Percentiles rank a stretch among this genome's conserved stretches.
Conservation (phyloP, 2,329 filamentous ascomycete species). For the Penicillium sp. region DNA sequence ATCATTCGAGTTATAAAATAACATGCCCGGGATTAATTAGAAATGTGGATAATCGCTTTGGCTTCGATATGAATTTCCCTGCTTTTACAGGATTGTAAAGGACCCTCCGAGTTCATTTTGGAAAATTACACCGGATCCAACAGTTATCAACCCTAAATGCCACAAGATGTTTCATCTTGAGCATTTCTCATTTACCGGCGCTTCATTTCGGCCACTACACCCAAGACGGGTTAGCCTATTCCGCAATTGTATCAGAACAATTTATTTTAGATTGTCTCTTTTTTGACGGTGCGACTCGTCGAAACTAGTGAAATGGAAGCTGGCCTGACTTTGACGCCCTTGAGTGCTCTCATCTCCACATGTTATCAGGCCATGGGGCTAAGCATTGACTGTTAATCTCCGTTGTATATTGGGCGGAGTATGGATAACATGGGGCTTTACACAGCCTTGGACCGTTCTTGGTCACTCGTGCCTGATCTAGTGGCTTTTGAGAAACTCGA, state of each 20-base stretch:
- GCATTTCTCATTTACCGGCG: constrained; percentile 15
- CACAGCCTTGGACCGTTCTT: constrained; percentile 1
- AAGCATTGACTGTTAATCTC: not conserved
- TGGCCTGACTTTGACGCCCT: constrained; percentile 10
- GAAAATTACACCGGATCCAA: constrained; percentile 8
- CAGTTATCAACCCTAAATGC: constrained; percentile 9
- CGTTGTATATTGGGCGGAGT: not conserved
- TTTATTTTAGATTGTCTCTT: constrained; percentile 16
- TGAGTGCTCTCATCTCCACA: constrained; percentile 7
- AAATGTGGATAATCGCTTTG: not conserved
- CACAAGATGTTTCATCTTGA: constrained; percentile 26
- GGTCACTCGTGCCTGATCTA: constrained; percentile 8
- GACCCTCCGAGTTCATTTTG: constrained; percentile 12
- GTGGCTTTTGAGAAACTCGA: constrained; percentile 5
- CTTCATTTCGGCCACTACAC: constrained; percentile 14
- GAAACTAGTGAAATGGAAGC: constrained; percentile 3
- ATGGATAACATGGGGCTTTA: constrained; percentile 11
- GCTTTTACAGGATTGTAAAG: constrained; percentile 8
- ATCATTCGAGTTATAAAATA: not conserved
- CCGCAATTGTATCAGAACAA: constrained; percentile 17
- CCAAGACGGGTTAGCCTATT: constrained; percentile 16
- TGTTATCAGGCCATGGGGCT: not conserved
- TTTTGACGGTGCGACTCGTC: constrained; percentile 1
- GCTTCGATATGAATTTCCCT: not conserved
- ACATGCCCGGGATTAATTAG: not conserved